Conservation (phyloP, 2,329 filamentous ascomycete genomes). For the Nemania sp. region DNA sequence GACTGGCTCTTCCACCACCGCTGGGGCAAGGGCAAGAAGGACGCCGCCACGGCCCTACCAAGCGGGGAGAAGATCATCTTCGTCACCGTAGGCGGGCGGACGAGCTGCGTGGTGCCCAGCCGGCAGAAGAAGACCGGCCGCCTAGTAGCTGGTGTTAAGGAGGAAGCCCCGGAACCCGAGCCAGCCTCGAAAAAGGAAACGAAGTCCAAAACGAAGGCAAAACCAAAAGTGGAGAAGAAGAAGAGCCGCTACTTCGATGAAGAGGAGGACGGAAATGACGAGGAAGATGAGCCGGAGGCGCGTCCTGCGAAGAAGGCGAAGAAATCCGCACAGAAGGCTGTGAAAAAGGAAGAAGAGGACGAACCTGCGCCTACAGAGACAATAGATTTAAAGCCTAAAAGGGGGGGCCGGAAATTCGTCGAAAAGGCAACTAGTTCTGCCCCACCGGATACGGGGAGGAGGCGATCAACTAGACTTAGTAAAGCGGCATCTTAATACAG, state of each 20-base stretch:
- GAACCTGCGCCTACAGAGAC: constrained; percentile 39
- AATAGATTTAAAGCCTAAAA: constrained; percentile 34
- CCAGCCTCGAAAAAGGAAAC: constrained; percentile 33
- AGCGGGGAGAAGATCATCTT: constrained; percentile 88
- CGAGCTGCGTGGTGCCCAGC: constrained; percentile 86
- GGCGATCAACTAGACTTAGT: constrained; percentile 47
- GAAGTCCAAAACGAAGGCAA: constrained; percentile 27
- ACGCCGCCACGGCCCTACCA: constrained; percentile 73
- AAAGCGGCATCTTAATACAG: constrained; percentile 35
- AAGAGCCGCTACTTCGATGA: constrained; percentile 34
- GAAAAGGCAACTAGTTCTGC: constrained; percentile 39
- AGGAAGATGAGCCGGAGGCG: constrained; percentile 28
- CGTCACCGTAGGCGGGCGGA: constrained; percentile 89
- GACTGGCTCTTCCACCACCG: constrained; percentile 90
- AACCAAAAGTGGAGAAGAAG: constrained; percentile 24
- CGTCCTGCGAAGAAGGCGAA: constrained; percentile 43
- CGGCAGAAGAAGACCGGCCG: constrained; percentile 82
- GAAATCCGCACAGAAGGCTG: constrained; percentile 35
- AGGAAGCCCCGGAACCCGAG: constrained; percentile 43
- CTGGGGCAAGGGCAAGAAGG: constrained; percentile 90
- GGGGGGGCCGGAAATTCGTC: constrained; percentile 42
- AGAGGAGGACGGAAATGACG: not conserved
- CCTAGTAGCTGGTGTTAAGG: constrained; percentile 56
- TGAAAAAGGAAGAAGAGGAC: constrained; percentile 47
- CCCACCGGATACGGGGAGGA: constrained; percentile 39